A percentile compares a stretch with the other conserved stretches of the same genome.
Conservation (phyloP, 23 red algal genomes). For the Chondrus crispus region DNA sequence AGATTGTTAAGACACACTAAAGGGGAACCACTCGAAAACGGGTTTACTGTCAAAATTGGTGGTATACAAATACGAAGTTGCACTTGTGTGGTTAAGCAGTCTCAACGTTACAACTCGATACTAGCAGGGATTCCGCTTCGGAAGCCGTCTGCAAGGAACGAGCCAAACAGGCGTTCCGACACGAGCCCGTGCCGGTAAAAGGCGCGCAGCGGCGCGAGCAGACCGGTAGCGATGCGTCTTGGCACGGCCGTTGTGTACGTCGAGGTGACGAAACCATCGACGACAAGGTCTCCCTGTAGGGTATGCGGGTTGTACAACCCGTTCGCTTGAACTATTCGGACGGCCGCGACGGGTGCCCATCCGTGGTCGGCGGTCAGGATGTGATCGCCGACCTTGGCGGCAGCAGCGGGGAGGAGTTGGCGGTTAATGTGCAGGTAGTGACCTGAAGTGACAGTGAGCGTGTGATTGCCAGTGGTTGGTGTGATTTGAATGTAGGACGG, state of each 20-base stretch:
- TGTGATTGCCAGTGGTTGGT: background rate
- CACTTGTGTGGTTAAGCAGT: too few relatives aligned
- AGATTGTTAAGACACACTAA: too few relatives aligned
- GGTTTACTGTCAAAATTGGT: too few relatives aligned
- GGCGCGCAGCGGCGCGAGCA: background rate
- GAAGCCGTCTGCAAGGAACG: too few relatives aligned
- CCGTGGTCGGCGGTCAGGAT: background rate
- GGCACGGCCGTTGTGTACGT: background rate
- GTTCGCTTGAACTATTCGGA: background rate
- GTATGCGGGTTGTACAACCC: conserved; percentile 4
- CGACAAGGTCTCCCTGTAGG: background rate
- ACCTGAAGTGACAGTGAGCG: background rate
- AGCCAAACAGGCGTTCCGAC: background rate
- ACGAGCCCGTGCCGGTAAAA: background rate
- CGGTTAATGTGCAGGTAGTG: background rate
- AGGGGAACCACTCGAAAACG: too few relatives aligned
- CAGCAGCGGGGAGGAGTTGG: background rate
- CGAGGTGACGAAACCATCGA: background rate
- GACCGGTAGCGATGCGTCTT: background rate
- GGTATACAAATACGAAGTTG: too few relatives aligned
- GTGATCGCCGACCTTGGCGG: background rate
- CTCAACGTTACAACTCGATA: too few relatives aligned
- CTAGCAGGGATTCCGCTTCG: too few relatives aligned
- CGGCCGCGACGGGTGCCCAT: background rate
- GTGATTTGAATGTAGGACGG: background rate